phyloP scores from a whole-genome alignment of 225 moss, liverwort and hornwort species.

The Physcomitrellopsis africana region DNA sequence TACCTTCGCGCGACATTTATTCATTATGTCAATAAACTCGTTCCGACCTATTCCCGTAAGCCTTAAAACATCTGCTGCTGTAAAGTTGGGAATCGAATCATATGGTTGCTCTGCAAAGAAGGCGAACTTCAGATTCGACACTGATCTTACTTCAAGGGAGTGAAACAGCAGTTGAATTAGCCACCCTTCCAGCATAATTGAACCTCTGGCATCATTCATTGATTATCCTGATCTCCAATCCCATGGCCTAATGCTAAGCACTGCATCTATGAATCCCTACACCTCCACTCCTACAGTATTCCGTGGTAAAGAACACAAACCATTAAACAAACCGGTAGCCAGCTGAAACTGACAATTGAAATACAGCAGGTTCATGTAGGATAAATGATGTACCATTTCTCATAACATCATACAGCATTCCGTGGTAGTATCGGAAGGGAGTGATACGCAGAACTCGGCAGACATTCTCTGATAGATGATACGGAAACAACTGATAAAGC shows the following conservation, averaged over 20 bases:
- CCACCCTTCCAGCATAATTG: conserved; percentile 18
- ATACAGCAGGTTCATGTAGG: neutral
- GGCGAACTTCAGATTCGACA: conserved; percentile 22
- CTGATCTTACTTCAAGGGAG: conserved; percentile 15
- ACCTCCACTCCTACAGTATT: neutral
- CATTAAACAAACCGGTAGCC: conserved; percentile 7
- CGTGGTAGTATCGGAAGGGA: conserved; percentile 77
- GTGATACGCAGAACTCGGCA: conserved; percentile 69
- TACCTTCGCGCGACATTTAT: conserved; percentile 98
- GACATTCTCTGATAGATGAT: conserved; percentile 80
- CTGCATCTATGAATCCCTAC: neutral
- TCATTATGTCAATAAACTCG: conserved; percentile 99
- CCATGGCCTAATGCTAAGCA: neutral
- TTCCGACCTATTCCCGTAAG: conserved; percentile 95
- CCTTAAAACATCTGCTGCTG: conserved; percentile 91
- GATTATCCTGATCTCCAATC: neutral
- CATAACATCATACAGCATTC: conserved; percentile 85
- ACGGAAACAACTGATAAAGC: conserved; percentile 64
- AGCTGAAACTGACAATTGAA: conserved; percentile 12
- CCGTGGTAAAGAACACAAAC: neutral
- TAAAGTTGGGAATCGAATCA: conserved; percentile 99
- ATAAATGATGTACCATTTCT: conserved; percentile 55
- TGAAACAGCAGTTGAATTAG: conserved; percentile 16
- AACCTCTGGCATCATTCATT: conserved; percentile 6
- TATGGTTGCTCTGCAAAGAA: conserved; percentile 83